phyloP scores from a whole-genome alignment of 1,284 basidiomycete species.

The Ustilago crameri region DNA sequence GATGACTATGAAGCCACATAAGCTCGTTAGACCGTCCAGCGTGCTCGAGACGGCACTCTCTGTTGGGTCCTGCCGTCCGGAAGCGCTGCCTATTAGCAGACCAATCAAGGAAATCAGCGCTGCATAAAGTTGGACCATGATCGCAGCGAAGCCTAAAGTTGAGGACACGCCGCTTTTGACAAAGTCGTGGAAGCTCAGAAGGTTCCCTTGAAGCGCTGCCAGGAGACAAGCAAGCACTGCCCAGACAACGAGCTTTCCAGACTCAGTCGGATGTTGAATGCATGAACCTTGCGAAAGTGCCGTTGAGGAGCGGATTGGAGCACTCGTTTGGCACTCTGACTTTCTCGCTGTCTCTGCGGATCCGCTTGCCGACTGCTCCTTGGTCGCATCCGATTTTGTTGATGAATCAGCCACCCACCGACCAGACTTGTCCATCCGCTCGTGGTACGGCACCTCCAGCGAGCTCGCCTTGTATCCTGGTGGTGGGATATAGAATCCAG shows the following conservation, averaged over 20 bases:
- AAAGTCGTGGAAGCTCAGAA: slow-evolving; percentile 9
- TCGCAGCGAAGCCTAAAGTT: slow-evolving; percentile 9
- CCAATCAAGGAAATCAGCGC: slow-evolving; percentile 9
- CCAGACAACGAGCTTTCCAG: slow-evolving; percentile 8
- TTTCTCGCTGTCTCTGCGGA: too few species aligned
- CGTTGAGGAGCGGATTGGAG: too few species aligned
- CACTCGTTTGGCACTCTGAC: too few species aligned
- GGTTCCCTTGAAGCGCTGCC: slow-evolving; percentile 11
- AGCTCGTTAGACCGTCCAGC: background rate
- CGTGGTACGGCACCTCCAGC: background rate
- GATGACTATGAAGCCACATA: background rate
- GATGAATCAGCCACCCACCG: too few species aligned
- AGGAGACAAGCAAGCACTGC: slow-evolving; percentile 22
- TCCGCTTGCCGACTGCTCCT: background rate
- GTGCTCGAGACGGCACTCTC: background rate
- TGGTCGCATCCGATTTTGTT: background rate
- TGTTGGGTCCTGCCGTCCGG: too few species aligned
- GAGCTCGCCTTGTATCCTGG: slow-evolving; percentile 17
- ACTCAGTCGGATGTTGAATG: background rate
- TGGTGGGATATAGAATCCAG: slow-evolving; percentile 38
- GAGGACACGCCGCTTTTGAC: background rate
- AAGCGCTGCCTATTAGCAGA: slow-evolving; percentile 8
- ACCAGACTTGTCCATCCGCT: too few species aligned
- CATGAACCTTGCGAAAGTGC: too few species aligned
- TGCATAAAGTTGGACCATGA: slow-evolving; percentile 28